Evolutionary conservation across 371 early-diverging fungal genomes (phyloP).

Genomic region (Thermomucor indicae-seudaticae): DNA sequence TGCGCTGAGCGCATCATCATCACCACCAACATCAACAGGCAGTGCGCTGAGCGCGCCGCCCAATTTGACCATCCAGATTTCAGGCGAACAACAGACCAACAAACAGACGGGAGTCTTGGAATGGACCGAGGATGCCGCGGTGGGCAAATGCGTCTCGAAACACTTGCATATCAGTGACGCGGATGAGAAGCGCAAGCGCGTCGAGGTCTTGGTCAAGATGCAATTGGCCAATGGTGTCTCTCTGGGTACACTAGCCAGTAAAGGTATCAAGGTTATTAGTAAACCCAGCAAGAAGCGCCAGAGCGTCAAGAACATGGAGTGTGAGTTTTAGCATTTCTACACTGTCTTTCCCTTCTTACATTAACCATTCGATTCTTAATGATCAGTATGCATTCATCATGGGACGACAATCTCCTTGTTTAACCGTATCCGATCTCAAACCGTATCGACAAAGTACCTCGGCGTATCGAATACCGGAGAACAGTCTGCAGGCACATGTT

Average conservation of each 20-base stretch:
- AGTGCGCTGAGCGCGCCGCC: conserved; percentile 15
- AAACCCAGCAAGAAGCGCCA: conserved; percentile 86
- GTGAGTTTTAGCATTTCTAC: conserved; percentile 26
- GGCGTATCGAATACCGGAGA: conserved; percentile 51
- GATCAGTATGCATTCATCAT: conserved; percentile 76
- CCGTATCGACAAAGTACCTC: conserved; percentile 83
- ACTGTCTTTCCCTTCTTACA: conserved; percentile 2
- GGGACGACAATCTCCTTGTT: conserved; percentile 80
- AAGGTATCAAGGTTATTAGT: conserved; percentile 82
- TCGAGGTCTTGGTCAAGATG: conserved; percentile 69
- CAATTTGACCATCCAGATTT: conserved; percentile 27
- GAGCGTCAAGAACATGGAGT: conserved; percentile 80
- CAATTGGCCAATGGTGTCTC: conserved; percentile 57
- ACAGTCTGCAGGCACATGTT: conserved; percentile 59
- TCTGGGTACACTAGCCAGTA: conserved; percentile 67
- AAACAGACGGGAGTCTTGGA: conserved; percentile 27
- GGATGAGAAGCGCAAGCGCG: conserved; percentile 78
- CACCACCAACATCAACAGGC: neutral
- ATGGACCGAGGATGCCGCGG: conserved; percentile 34
- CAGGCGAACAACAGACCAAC: conserved; percentile 26
- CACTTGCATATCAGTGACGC: conserved; percentile 82
- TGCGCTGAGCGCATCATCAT: neutral
- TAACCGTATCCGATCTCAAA: conserved; percentile 83
- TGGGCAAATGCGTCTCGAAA: conserved; percentile 78
- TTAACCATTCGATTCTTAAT: neutral